These are phyloP conservation scores for Plasmodium gonderi DNA, from an alignment of 169 alveolate genomes.

Conservation along the genomic window DNA sequence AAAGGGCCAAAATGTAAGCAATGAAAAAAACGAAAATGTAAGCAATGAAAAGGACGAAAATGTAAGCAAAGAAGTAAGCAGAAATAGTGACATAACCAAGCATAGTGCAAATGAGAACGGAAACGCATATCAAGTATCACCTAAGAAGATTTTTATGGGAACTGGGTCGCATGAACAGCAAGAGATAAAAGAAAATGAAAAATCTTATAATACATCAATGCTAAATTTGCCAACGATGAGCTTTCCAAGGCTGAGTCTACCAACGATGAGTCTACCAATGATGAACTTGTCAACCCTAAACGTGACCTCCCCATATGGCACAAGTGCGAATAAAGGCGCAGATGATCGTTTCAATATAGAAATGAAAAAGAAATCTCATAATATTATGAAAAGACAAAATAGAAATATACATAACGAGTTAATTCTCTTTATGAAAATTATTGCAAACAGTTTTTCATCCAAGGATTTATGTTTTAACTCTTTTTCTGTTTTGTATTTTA, in stretches of 20 bases:
- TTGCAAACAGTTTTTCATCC: constrained; percentile 40
- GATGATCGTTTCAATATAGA: constrained; percentile 21
- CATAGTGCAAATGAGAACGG: not conserved
- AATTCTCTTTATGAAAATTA: constrained; percentile 6
- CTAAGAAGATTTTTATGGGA: not conserved
- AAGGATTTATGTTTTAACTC: constrained; percentile 26
- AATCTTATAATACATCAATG: not conserved
- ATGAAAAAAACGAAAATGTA: too few species aligned
- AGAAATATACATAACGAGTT: constrained; percentile 21
- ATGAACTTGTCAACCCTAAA: not conserved
- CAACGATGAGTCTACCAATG: too few species aligned
- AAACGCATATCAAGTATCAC: not conserved
- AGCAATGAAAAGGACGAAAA: too few species aligned
- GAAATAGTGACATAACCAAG: not conserved
- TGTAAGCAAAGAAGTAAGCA: not conserved
- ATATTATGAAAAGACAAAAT: not conserved
- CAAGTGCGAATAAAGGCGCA: not conserved
- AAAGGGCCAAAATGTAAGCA: too few species aligned
- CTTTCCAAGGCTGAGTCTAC: too few species aligned
- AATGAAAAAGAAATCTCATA: constrained; percentile 17
- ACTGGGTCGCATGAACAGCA: not conserved
- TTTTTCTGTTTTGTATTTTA: constrained; percentile 47
- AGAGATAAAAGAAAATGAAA: not conserved
- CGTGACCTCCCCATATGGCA: not conserved
- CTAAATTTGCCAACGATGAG: not conserved